Base-by-base conservation (phyloP, 2,329 filamentous ascomycete species). In the Neonectria magnoliae region DNA sequence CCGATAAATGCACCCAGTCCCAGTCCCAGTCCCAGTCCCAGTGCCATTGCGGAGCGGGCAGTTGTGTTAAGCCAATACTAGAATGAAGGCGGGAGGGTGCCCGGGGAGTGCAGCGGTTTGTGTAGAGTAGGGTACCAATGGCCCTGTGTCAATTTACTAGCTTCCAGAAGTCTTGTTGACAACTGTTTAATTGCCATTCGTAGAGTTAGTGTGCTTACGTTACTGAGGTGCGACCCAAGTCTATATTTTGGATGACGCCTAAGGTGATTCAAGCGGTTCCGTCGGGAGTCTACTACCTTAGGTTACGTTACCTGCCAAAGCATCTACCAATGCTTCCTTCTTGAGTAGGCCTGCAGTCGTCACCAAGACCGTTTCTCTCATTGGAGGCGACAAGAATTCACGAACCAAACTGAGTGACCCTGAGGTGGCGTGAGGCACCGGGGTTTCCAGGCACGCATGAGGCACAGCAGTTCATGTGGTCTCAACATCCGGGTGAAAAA, bases 91-190 rank as follows among this genome's bases (percentile, higher is more conserved):
- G 63, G 58, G 59, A 71, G 67, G 67, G 66, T 67, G 52, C 65
- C 69, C 20, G 55, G 65, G 69, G 71, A 70, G 71, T 68, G 68
- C 47, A 68, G 68, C 65, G 62, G 68, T 64, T 72, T 74, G 73
- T 82, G 81, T 82, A 83, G 80, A 82, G 78, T 80, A 82, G 73
- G 74, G 73, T 75, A 73, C 75, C 72, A 71, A 71, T 51, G 75
- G 72, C 73, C 73, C 70, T 77, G 74, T 78, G 74, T 79, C 71
- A 75, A 78, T 76, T 77, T 70, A 75, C 70, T 75, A 73, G 68
- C 69, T 73, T 75, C 68, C 73, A 69, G 67, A 72, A 72, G 65
- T 71, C 69, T 68, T 61, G 58, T 76, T 72, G 71, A 71, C 71
- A 54, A 63, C 20, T 20, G 10, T 52, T 38, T 42, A 14, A 55